Evolutionary conservation across 768 basidiomycete species (phyloP).

Genomic region (Exsudoporus frostii): DNA sequence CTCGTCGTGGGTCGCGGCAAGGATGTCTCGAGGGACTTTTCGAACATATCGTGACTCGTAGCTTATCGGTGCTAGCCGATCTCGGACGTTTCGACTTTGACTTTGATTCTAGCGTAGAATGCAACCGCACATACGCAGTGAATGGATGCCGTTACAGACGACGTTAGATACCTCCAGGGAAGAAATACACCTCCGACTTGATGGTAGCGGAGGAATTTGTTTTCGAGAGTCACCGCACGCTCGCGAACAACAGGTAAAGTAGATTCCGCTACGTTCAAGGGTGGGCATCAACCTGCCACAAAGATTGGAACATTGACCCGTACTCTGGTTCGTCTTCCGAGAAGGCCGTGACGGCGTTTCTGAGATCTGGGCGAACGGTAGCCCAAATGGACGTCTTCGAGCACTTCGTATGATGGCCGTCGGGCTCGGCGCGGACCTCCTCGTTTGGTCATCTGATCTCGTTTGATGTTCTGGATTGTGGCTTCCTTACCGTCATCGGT

Average conservation of each 20-base stretch:
- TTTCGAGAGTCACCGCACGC: conserved; percentile 1
- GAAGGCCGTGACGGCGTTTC: conserved; percentile 8
- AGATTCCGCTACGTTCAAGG: neutral
- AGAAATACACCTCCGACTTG: conserved; percentile 9
- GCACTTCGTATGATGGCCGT: conserved; percentile 5
- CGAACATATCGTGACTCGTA: conserved; percentile 8
- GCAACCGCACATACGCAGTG: neutral
- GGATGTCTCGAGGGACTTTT: conserved; percentile 1
- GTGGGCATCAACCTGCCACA: conserved; percentile 1
- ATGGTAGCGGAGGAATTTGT: neutral
- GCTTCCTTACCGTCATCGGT: neutral
- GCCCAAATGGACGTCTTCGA: neutral
- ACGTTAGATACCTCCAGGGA: conserved; percentile 2
- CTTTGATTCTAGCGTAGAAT: conserved; percentile 9
- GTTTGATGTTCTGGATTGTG: neutral
- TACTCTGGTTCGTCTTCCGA: conserved; percentile 3
- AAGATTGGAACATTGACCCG: conserved; percentile 8
- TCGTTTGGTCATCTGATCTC: neutral
- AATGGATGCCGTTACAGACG: neutral
- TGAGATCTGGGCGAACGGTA: neutral
- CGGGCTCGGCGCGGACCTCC: neutral
- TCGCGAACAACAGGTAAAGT: neutral
- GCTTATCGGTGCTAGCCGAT: conserved; percentile 2
- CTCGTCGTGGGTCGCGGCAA: conserved; percentile 5
- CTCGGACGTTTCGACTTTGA: conserved; percentile 6